These are phyloP conservation scores for Amaranthus hypochondriacus DNA, from an alignment of 148 eudicot species.

Conservation along the genomic window DNA sequence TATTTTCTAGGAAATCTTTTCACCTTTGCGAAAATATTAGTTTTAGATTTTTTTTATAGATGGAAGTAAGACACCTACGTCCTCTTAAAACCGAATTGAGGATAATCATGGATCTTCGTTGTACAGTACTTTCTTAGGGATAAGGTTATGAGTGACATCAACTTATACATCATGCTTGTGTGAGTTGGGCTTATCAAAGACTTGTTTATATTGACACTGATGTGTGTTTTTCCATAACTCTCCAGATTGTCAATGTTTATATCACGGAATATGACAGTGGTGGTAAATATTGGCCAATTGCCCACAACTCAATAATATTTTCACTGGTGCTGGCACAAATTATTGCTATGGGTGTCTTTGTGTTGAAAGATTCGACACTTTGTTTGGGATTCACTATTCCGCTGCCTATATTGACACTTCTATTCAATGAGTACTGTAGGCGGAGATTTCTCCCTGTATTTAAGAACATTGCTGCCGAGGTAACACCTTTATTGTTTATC, in stretches of 20 bases:
- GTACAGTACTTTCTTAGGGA: not conserved
- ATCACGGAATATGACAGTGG: slow-evolving; percentile 69
- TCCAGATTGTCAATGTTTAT: slow-evolving; percentile 89
- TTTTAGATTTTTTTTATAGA: too few species aligned
- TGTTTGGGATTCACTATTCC: slow-evolving; percentile 57
- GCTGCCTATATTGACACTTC: slow-evolving; percentile 52
- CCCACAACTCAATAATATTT: slow-evolving; percentile 66
- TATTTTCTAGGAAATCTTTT: too few species aligned
- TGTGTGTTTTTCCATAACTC: slow-evolving; percentile 1
- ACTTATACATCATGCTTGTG: not conserved
- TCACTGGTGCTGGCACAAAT: slow-evolving; percentile 70
- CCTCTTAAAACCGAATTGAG: too few species aligned
- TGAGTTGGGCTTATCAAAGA: not conserved
- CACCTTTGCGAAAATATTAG: too few species aligned
- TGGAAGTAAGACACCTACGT: too few species aligned
- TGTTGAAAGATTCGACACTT: slow-evolving; percentile 42
- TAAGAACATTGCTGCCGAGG: slow-evolving; percentile 51
- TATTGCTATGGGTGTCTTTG: slow-evolving; percentile 58
- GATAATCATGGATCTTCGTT: too few species aligned
- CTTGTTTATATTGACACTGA: slow-evolving; percentile 4
- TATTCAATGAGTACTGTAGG: slow-evolving; percentile 75
- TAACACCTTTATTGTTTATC: slow-evolving; percentile 19
- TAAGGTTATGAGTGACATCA: not conserved
- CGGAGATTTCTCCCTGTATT: slow-evolving; percentile 68
- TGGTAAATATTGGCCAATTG: slow-evolving; percentile 85